Evolutionary conservation across 495 filamentous ascomycete species (phyloP).

Genomic region (Aspergillus carlsbadensis): DNA sequence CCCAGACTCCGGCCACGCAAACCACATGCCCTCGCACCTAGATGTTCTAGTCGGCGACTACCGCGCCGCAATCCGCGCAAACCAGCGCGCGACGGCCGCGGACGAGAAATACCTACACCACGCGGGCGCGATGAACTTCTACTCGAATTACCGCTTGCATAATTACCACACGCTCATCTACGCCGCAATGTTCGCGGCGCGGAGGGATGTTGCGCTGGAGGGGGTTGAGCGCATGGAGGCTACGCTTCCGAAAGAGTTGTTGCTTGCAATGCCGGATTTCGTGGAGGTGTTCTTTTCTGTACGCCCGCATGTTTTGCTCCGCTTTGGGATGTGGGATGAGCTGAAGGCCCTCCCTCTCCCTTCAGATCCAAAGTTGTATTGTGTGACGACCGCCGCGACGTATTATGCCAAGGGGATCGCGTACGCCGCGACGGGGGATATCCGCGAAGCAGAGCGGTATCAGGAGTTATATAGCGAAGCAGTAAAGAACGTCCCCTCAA

Average conservation of each 20-base stretch:
- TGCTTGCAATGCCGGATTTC: constrained; percentile 71
- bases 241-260: constrained; percentile 55
- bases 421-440: constrained; percentile 49
- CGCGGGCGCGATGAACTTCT: constrained; percentile 58
- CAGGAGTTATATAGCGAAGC: constrained; percentile 46
- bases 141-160: constrained; percentile 65
- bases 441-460: constrained; percentile 47
- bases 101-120: constrained; percentile 58
- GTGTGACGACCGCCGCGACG: constrained; percentile 59
- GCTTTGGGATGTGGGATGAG: constrained; percentile 66
- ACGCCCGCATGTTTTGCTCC: constrained; percentile 61
- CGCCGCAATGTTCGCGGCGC: constrained; percentile 68
- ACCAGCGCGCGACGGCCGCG: constrained; percentile 58
- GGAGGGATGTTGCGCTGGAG: constrained; percentile 55
- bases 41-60: constrained; percentile 69
- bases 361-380: constrained; percentile 53
- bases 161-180: constrained; percentile 69
- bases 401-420: constrained; percentile 67
- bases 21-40: constrained; percentile 71
- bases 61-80: constrained; percentile 56
- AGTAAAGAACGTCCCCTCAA: constrained; percentile 43
- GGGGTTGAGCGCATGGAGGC: constrained; percentile 51
- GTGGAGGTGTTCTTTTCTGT: constrained; percentile 62
- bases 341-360: constrained; percentile 51
- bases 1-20: constrained; percentile 65